Conservation (phyloP, 2,329 filamentous ascomycete species). For the Trichoderma afroharzianum region DNA sequence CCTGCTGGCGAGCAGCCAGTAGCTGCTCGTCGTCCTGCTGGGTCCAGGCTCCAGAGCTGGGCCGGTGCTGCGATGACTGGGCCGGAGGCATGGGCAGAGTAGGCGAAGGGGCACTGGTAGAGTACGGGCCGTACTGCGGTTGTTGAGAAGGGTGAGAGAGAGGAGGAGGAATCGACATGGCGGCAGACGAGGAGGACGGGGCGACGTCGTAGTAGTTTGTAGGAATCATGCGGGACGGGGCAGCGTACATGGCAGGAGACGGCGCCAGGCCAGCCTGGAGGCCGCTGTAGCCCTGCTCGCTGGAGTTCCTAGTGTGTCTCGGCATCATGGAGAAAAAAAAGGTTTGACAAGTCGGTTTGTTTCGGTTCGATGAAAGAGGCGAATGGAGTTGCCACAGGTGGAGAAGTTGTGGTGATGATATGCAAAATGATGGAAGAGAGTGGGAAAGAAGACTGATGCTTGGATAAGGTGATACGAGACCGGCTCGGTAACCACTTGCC, state of each 20-base stretch:
- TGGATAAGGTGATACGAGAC: constrained; percentile 16
- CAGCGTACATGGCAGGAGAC: constrained; percentile 36
- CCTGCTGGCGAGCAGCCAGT: constrained; percentile 65
- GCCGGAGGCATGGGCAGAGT: constrained; percentile 38
- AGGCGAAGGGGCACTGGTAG: constrained; percentile 30
- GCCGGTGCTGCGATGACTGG: constrained; percentile 49
- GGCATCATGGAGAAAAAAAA: constrained; percentile 38
- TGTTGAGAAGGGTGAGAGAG: constrained; percentile 6
- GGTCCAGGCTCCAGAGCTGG: constrained; percentile 68
- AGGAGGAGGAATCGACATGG: constrained; percentile 14
- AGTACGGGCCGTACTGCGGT: constrained; percentile 39
- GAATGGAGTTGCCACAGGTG: constrained; percentile 1
- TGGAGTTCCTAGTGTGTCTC: constrained; percentile 42
- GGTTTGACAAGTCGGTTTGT: constrained; percentile 7
- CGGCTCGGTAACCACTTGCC: constrained; percentile 16
- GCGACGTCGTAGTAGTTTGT: constrained; percentile 37
- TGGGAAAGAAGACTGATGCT: constrained; percentile 10
- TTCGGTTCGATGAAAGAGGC: background rate
- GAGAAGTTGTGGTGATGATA: background rate
- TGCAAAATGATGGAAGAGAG: background rate
- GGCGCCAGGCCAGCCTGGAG: constrained; percentile 41
- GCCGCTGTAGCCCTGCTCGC: constrained; percentile 33
- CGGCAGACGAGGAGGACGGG: constrained; percentile 7
- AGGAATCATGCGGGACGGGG: constrained; percentile 39
- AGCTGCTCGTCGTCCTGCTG: constrained; percentile 71